Evolutionary conservation across 2,329 filamentous ascomycete genomes (phyloP), one percentile per base, ranked within the genome.

Genomic region (Beauveria australis): DNA sequence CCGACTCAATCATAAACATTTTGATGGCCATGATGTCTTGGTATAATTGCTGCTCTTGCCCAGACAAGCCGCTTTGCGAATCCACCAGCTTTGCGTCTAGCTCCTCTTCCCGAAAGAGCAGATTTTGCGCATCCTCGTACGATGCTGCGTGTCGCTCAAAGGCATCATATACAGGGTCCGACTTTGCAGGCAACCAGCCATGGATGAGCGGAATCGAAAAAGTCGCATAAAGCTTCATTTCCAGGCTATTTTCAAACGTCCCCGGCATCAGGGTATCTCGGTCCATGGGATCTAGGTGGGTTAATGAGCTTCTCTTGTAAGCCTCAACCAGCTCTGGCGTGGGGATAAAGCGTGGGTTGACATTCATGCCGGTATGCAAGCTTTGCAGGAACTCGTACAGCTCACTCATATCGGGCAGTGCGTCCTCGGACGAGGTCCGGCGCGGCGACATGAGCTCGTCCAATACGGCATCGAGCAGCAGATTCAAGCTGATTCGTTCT

Each of bases 331-430:
- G 72, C 16, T 81, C 77, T 8, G 75, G 70, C 0, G 78, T 80
- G 2, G 90, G 81, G 8, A 95, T 81, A 64, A 96, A 94, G 22
- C 89, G 85, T 2, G 94, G 94, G 65, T 99, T 99, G 61, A 97
- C 93, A 68, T 97, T 99, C 90, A 99, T 96, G 43, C 94, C 94
- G 0, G 92, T 97, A 67, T 97, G 91, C 2, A 99, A 77, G 49
- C 91, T 89, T 61, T 94, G 84, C 2, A 99, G 78, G 69, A 99
- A 99, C 7, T 82, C 81, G 71, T 96, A 96, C 1, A 99, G 79
- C 62, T 96, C 92, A 41, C 87, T 83, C 10, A 97, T 88, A 70
- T 97, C 94, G 0, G 93, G 93, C 26, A 97, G 75, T 18, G 85
- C 77, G 1, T 81, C 81, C 40, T 87, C 83, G 2, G 77, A 74